Conservation (phyloP, 257 asterid species). For the Solanum peruvianum region DNA sequence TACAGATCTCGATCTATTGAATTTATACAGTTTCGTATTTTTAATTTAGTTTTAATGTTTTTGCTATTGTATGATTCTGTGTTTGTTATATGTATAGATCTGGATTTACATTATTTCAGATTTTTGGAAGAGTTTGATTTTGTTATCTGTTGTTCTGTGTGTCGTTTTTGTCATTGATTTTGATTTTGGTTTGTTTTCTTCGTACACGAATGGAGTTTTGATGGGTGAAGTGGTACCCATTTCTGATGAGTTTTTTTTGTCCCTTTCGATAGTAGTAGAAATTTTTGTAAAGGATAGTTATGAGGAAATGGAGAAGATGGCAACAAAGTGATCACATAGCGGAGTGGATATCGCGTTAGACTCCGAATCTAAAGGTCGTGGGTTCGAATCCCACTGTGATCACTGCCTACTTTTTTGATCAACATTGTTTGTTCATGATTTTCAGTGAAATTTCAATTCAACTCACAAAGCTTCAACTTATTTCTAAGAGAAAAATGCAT, state of each 20-base stretch:
- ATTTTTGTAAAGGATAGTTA: neutral
- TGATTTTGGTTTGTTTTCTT: constrained; percentile 1
- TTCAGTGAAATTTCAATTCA: too few relatives aligned
- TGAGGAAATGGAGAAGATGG: neutral
- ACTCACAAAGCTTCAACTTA: too few relatives aligned
- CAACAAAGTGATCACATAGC: constrained; percentile 55
- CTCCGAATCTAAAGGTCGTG: constrained; percentile 99
- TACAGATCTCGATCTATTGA: neutral
- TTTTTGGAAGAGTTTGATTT: neutral
- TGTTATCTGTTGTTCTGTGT: neutral
- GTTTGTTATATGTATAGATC: neutral
- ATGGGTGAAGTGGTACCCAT: neutral
- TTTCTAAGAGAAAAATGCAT: too few relatives aligned
- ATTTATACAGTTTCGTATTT: neutral
- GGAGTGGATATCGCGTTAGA: constrained; percentile 99
- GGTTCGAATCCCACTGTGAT: constrained; percentile 41
- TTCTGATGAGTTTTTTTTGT: neutral
- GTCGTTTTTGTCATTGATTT: neutral
- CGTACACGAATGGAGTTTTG: neutral
- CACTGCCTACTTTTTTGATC: neutral
- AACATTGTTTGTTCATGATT: too few relatives aligned
- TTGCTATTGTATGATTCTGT: neutral
- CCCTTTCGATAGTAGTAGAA: neutral
- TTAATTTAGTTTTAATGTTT: neutral
- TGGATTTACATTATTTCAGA: neutral